Percentiles rank a stretch among this genome's conserved stretches.
Evolutionary conservation across 768 basidiomycete genomes (phyloP).

Genomic region (Leccinum sublutescens): DNA sequence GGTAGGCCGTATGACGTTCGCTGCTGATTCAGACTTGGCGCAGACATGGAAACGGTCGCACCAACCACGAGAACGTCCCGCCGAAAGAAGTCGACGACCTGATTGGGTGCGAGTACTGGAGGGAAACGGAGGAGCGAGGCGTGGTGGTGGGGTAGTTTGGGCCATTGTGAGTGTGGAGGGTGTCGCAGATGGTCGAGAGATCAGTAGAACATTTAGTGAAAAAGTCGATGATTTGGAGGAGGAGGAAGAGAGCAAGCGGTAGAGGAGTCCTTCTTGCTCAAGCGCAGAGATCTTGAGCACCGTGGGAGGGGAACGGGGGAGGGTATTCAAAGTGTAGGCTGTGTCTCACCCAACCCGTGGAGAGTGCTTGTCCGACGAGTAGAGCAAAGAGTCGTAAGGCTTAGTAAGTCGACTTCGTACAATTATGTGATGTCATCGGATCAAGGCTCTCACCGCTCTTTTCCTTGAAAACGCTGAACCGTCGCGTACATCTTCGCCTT

Average conservation of each 20-base stretch:
- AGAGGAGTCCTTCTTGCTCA: conserved; percentile 8
- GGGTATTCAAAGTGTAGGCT: no score
- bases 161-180: conserved; percentile 13
- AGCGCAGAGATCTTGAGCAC: background rate
- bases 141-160: conserved; percentile 31
- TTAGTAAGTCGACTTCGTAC: no score
- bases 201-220: background rate
- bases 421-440: no score
- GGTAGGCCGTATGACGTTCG: no score
- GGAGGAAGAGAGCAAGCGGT: background rate
- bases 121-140: conserved; percentile 27
- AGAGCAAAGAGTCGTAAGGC: no score
- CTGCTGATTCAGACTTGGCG: background rate
- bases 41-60: background rate
- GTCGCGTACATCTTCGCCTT: no score
- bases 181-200: conserved; percentile 2
- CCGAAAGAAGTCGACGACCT: conserved; percentile 30
- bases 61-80: conserved; percentile 15
- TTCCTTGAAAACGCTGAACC: no score
- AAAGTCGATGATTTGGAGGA: background rate
- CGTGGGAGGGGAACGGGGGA: no score
- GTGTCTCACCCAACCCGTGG: no score
- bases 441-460: no score
- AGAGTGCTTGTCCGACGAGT: no score
- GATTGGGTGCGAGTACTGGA: conserved; percentile 13